Evolutionary conservation across 495 filamentous ascomycete species (phyloP).

Genomic region (Aspergillus sparsus): DNA sequence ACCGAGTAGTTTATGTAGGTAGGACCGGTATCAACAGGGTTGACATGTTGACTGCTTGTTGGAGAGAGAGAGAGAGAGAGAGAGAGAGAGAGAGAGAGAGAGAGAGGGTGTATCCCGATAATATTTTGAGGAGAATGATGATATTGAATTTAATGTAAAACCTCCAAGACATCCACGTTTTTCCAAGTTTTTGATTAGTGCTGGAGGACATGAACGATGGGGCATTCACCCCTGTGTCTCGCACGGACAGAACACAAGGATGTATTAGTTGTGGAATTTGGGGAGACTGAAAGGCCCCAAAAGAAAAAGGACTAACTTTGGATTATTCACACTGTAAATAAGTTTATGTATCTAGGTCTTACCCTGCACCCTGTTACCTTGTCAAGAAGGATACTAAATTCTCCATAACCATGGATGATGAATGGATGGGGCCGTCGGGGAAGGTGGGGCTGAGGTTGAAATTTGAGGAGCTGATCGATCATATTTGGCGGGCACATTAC

Average conservation of each 20-base stretch:
- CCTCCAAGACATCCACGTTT: too few species aligned
- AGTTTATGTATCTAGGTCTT: background rate
- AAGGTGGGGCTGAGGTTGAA: conserved; percentile 12
- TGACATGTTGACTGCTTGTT: too few species aligned
- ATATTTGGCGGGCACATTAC: background rate
- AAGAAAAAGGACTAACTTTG: background rate
- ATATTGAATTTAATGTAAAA: too few species aligned
- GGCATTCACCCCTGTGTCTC: background rate
- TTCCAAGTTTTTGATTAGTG: background rate
- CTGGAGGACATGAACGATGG: conserved; percentile 5
- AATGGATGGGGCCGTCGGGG: background rate
- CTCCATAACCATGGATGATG: background rate
- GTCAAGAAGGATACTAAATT: background rate
- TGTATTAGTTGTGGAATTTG: background rate
- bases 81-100: too few species aligned
- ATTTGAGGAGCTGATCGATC: conserved; percentile 14
- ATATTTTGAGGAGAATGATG: too few species aligned
- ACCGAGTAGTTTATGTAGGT: too few species aligned
- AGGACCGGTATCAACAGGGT: too few species aligned
- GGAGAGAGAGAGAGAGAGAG: too few species aligned
- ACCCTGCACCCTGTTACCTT: background rate
- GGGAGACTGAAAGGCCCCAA: background rate
- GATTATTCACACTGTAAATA: too few species aligned
- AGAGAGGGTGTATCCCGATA: too few species aligned
- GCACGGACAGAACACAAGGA: background rate